Percentiles rank a stretch among this genome's conserved stretches.
phyloP scores from a whole-genome alignment of 83 land plant genomes.

The Picea abies region DNA sequence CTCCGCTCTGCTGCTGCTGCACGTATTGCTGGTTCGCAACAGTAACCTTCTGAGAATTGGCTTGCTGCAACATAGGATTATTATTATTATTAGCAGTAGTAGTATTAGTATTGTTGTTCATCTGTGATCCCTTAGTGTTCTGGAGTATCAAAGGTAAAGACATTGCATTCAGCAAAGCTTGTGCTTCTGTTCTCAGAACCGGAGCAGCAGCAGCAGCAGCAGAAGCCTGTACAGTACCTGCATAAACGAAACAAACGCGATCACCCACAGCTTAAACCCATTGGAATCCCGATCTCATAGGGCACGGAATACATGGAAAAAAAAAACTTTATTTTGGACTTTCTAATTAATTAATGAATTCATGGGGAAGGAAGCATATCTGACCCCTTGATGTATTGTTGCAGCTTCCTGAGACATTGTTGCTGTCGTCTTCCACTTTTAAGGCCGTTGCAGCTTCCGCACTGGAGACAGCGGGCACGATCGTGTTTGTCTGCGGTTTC shows the following conservation, averaged over 20 bases:
- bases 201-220: background rate
- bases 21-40: no score
- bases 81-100: background rate
- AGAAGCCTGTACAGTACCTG: background rate
- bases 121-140: constrained; percentile 5
- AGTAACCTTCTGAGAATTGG: constrained; percentile 1
- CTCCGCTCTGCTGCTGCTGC: no score
- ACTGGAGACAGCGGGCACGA: background rate
- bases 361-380: no score
- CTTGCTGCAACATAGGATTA: background rate
- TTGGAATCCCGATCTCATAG: no score
- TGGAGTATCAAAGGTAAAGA: constrained; percentile 11
- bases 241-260: no score
- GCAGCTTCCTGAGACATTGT: background rate
- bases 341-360: no score
- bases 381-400: constrained; percentile 3
- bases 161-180: constrained; percentile 14
- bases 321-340: no score
- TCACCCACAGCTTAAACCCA: no score
- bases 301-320: no score
- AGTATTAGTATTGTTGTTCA: background rate
- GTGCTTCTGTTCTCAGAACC: constrained; percentile 16
- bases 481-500: constrained; percentile 22
- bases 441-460: background rate
- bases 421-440: background rate